phyloP scores from a whole-genome alignment of 2,329 filamentous ascomycete genomes.

The Aspergillus sergii region DNA sequence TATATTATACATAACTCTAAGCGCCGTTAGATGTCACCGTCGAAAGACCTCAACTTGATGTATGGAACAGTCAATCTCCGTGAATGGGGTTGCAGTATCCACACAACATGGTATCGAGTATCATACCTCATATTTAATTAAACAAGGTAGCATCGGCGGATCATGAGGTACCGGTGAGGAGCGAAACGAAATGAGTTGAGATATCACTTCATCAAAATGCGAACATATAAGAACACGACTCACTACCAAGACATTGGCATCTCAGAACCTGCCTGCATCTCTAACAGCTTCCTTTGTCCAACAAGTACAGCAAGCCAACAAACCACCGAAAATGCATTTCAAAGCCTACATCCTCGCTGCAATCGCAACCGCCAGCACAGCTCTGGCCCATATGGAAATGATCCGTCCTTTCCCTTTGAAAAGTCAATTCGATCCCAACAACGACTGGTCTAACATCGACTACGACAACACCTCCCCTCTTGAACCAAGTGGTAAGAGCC shows the following conservation, averaged over 20 bases:
- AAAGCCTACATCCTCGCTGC: not conserved
- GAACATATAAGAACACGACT: not conserved
- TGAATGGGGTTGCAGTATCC: not conserved
- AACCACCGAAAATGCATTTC: slow-evolving; percentile 1
- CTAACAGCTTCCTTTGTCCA: not conserved
- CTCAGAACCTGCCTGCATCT: not conserved
- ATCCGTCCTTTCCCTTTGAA: not conserved
- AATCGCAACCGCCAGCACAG: not conserved
- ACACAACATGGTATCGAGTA: not conserved
- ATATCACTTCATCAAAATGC: not conserved
- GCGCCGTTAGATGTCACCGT: not conserved
- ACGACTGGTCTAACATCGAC: slow-evolving; percentile 44
- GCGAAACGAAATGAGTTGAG: not conserved
- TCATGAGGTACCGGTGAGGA: not conserved
- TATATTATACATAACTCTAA: not conserved
- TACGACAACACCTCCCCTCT: slow-evolving; percentile 73
- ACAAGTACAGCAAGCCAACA: not conserved
- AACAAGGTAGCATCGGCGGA: not conserved
- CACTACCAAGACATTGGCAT: not conserved
- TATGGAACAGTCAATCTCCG: not conserved
- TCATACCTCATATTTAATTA: not conserved
- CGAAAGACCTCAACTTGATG: not conserved
- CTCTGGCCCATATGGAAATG: slow-evolving; percentile 10
- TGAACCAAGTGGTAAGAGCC: slow-evolving; percentile 45
- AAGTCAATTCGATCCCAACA: slow-evolving; percentile 3